Conservation (phyloP, 2,329 filamentous ascomycete genomes). For the Metarhizium robertsii region DNA sequence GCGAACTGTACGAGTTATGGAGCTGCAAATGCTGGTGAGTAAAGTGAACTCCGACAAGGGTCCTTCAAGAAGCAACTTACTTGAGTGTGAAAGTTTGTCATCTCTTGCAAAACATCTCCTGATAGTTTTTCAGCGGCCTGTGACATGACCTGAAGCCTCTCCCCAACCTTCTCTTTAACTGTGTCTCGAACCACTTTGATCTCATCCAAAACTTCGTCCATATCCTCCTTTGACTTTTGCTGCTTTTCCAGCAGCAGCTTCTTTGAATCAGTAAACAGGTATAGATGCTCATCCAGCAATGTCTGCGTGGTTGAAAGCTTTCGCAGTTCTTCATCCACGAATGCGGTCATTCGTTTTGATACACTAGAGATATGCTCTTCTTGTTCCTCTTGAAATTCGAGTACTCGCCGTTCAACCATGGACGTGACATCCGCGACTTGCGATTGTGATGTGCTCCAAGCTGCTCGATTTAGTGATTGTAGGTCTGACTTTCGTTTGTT, state of each 20-base stretch:
- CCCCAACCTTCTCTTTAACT: slow-evolving; percentile 77
- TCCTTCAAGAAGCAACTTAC: slow-evolving; percentile 24
- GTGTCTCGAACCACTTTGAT: slow-evolving; percentile 84
- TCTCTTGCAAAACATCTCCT: slow-evolving; percentile 77
- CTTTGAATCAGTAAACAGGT: slow-evolving; percentile 58
- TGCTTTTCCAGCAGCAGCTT: slow-evolving; percentile 60
- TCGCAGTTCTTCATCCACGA: slow-evolving; percentile 65
- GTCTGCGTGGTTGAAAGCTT: slow-evolving; percentile 61
- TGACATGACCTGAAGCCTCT: slow-evolving; percentile 75
- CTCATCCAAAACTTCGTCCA: slow-evolving; percentile 86
- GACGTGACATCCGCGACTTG: slow-evolving; percentile 70
- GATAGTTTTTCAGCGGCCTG: slow-evolving; percentile 81
- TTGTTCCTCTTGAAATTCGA: slow-evolving; percentile 64
- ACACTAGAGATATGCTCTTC: slow-evolving; percentile 58
- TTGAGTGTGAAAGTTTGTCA: slow-evolving; percentile 70
- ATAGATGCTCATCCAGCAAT: slow-evolving; percentile 60
- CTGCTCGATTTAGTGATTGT: slow-evolving; percentile 66
- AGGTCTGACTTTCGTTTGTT: slow-evolving; percentile 77
- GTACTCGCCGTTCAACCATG: slow-evolving; percentile 66
- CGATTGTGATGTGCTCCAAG: slow-evolving; percentile 68
- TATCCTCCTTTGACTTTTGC: slow-evolving; percentile 64
- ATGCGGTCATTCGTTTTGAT: slow-evolving; percentile 62
- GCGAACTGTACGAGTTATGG: slow-evolving; percentile 71
- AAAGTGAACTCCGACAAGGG: neutral
- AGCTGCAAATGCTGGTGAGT: slow-evolving; percentile 37